A percentile compares a stretch with the other conserved stretches of the same genome.
Conservation (phyloP, 2,329 filamentous ascomycete genomes). For the Colletotrichum australisinense region DNA sequence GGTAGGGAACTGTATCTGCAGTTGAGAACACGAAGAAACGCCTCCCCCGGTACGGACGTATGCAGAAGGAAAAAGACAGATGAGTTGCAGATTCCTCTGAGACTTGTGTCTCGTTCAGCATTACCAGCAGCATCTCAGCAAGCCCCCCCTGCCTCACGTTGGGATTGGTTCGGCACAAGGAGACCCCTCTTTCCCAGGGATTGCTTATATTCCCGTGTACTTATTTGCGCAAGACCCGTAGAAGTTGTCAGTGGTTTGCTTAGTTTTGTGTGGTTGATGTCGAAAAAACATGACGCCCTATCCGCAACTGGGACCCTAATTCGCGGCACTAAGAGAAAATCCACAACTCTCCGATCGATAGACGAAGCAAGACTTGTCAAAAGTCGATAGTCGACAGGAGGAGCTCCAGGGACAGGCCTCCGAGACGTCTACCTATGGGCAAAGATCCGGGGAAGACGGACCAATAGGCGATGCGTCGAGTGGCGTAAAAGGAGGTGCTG, state of each 20-base stretch:
- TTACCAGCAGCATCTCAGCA: not conserved
- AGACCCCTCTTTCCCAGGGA: not conserved
- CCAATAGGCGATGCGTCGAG: slow-evolving; percentile 16
- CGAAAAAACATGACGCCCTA: not conserved
- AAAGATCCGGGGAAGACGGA: slow-evolving; percentile 27
- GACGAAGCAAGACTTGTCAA: slow-evolving; percentile 16
- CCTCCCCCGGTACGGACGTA: slow-evolving; percentile 30
- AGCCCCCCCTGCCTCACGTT: too few relatives aligned
- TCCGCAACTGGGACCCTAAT: not conserved
- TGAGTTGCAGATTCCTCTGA: slow-evolving; percentile 33
- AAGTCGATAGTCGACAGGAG: not conserved
- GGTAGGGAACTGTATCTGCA: not conserved
- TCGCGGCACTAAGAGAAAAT: not conserved
- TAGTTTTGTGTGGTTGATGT: not conserved
- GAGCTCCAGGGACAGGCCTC: not conserved
- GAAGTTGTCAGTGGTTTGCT: not conserved
- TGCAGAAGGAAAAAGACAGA: slow-evolving; percentile 24
- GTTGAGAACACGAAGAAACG: not conserved
- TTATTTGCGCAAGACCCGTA: not conserved
- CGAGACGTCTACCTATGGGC: slow-evolving; percentile 1
- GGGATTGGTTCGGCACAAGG: too few relatives aligned
- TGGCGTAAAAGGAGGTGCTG: slow-evolving; percentile 13
- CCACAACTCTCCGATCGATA: slow-evolving; percentile 27
- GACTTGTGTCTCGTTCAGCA: slow-evolving; percentile 13
- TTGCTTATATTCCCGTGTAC: not conserved